These are phyloP conservation scores for Malus orientalis DNA, from an alignment of 306 rosid species.

Conservation along the genomic window DNA sequence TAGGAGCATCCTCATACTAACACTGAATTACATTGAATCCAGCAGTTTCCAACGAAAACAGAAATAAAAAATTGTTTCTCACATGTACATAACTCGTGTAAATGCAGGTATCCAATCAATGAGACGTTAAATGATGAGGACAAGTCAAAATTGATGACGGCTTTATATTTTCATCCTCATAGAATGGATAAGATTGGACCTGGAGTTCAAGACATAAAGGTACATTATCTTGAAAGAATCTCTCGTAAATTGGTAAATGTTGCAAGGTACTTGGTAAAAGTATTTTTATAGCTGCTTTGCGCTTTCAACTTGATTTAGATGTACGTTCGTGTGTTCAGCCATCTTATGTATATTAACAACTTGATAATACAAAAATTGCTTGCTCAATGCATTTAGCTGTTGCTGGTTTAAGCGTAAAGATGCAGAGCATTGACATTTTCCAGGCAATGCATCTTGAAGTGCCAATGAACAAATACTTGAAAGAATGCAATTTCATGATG, in stretches of 20 bases:
- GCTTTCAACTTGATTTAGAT: background rate
- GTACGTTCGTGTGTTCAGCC: background rate
- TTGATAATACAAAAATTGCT: background rate
- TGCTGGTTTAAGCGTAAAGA: background rate
- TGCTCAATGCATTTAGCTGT: background rate
- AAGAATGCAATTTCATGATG: background rate
- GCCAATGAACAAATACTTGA: background rate
- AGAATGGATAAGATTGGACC: slow-evolving; percentile 49
- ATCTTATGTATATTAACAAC: background rate
- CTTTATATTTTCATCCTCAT: slow-evolving; percentile 66
- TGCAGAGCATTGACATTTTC: background rate
- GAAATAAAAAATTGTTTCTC: background rate
- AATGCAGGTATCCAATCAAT: slow-evolving; percentile 53
- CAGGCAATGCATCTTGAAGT: background rate
- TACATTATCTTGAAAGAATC: slow-evolving; percentile 11
- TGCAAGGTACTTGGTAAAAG: background rate
- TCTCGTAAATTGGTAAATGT: background rate
- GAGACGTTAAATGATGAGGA: slow-evolving; percentile 49
- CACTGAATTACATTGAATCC: background rate
- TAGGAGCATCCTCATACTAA: background rate
- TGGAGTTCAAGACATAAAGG: slow-evolving; percentile 65
- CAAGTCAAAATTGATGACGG: slow-evolving; percentile 46
- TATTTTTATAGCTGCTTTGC: background rate
- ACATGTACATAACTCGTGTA: slow-evolving; percentile 14
- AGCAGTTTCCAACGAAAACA: background rate